These are phyloP conservation scores for Neurospora crassa DNA, from an alignment of 2,329 filamentous ascomycete species.

Conservation along the genomic window DNA sequence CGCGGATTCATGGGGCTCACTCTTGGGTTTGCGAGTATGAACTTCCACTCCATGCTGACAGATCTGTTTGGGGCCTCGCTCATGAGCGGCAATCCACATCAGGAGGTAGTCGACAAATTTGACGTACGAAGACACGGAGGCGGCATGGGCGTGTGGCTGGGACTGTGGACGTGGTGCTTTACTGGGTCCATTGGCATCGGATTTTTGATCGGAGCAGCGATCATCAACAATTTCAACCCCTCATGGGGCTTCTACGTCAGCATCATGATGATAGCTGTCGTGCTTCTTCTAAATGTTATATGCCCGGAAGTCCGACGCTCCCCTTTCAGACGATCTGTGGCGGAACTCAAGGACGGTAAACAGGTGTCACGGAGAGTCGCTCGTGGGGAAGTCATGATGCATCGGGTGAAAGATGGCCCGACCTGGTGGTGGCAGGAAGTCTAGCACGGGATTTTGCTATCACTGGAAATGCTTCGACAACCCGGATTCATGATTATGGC, in stretches of 20 bases:
- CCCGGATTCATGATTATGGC: constrained; percentile 64
- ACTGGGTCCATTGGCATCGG: constrained; percentile 63
- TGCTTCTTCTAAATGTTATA: constrained; percentile 60
- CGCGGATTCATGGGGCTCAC: constrained; percentile 57
- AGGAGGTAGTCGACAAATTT: constrained; percentile 56
- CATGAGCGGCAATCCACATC: constrained; percentile 62
- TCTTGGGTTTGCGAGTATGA: constrained; percentile 69
- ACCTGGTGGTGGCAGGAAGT: constrained; percentile 72
- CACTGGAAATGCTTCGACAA: constrained; percentile 61
- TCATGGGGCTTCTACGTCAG: constrained; percentile 70
- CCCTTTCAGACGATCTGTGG: constrained; percentile 57
- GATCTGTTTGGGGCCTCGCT: constrained; percentile 70
- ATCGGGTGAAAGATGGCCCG: constrained; percentile 61
- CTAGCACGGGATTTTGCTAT: constrained; percentile 58
- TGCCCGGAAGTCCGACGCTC: constrained; percentile 64
- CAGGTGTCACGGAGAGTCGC: constrained; percentile 50
- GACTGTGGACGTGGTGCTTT: constrained; percentile 69
- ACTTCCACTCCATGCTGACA: constrained; percentile 60
- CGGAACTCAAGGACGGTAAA: constrained; percentile 48
- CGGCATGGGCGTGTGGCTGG: constrained; percentile 71
- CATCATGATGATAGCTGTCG: constrained; percentile 54
- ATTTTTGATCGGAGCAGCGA: constrained; percentile 59
- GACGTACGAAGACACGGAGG: constrained; percentile 68
- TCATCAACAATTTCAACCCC: constrained; percentile 56
- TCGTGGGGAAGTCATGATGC: constrained; percentile 67